Percentiles rank a stretch among this genome's conserved stretches.
These are phyloP conservation scores for Clohesyomyces aquaticus DNA, from an alignment of 495 filamentous ascomycete species.

Conservation along the genomic window DNA sequence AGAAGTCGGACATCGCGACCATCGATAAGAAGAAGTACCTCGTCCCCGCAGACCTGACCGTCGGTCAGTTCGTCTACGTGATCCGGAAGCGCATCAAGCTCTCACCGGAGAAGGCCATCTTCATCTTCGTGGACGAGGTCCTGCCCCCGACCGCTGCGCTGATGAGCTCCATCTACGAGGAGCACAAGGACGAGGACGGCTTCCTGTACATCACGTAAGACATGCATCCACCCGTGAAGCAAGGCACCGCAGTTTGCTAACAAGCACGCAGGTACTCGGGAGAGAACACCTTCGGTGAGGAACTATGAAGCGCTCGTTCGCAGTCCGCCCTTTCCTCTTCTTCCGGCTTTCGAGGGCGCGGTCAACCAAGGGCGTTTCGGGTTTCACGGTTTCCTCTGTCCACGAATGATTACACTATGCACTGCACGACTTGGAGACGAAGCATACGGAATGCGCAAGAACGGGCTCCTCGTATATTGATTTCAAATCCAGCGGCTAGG, in stretches of 20 bases:
- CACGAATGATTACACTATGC: constrained; percentile 6
- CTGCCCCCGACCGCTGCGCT: constrained; percentile 94
- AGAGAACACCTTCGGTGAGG: constrained; percentile 95
- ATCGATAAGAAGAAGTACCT: constrained; percentile 99
- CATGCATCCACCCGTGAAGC: constrained; percentile 29
- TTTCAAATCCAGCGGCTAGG: background rate
- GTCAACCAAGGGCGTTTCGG: constrained; percentile 28
- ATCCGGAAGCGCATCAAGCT: constrained; percentile 99
- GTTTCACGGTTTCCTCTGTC: constrained; percentile 5
- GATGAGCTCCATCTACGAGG: constrained; percentile 99
- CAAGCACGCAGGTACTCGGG: constrained; percentile 81
- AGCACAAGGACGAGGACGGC: constrained; percentile 79
- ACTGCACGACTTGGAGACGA: background rate
- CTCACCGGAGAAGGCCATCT: constrained; percentile 99
- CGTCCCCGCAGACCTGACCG: constrained; percentile 95
- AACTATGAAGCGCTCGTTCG: constrained; percentile 4
- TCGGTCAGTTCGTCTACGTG: constrained; percentile 99
- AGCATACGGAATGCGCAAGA: background rate
- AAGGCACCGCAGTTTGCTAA: constrained; percentile 21
- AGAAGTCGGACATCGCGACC: constrained; percentile 98
- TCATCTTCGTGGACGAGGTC: constrained; percentile 99
- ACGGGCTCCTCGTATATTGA: background rate
- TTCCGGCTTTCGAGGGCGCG: constrained; percentile 25
- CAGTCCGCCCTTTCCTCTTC: constrained; percentile 8
- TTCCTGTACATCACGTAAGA: constrained; percentile 72